Conservation (phyloP, 108 stramenopile species). For the Discostella pseudostelligera region DNA sequence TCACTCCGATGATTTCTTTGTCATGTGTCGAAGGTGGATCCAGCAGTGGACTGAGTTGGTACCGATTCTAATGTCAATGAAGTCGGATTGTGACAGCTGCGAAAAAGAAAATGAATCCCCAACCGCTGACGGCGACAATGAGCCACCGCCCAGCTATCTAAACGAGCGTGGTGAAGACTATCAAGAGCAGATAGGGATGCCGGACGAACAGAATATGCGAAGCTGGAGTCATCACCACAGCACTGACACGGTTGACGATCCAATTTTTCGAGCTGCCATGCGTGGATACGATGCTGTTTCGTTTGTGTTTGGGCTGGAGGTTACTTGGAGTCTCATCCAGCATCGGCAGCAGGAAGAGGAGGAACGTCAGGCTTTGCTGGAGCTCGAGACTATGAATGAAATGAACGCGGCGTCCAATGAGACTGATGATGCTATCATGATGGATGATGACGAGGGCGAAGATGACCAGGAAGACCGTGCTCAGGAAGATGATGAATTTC, state of each 20-base stretch:
- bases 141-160: constrained; percentile 24
- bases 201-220: constrained; percentile 94
- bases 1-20: constrained; percentile 2
- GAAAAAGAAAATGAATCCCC: constrained; percentile 35
- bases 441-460: constrained; percentile 17
- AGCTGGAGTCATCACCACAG: constrained; percentile 92
- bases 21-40: constrained; percentile 45
- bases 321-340: constrained; percentile 91
- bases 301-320: constrained; percentile 94
- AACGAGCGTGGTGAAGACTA: constrained; percentile 84
- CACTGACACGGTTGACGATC: constrained; percentile 92
- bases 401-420: constrained; percentile 15
- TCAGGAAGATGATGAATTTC: constrained; percentile 12
- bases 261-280: constrained; percentile 90
- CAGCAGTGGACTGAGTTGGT: constrained; percentile 81
- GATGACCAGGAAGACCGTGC: constrained; percentile 12
- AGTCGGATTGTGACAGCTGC: constrained; percentile 49
- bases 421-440: background rate
- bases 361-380: constrained; percentile 65
- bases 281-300: constrained; percentile 82
- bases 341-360: constrained; percentile 89
- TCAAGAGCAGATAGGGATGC: constrained; percentile 91
- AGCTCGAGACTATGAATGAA: constrained; percentile 52
- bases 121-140: constrained; percentile 25
- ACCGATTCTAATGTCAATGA: constrained; percentile 83